A percentile compares a stretch with the other conserved stretches of the same genome.
Evolutionary conservation across 306 rosid species (phyloP).

Genomic region (Medicago arabica): DNA sequence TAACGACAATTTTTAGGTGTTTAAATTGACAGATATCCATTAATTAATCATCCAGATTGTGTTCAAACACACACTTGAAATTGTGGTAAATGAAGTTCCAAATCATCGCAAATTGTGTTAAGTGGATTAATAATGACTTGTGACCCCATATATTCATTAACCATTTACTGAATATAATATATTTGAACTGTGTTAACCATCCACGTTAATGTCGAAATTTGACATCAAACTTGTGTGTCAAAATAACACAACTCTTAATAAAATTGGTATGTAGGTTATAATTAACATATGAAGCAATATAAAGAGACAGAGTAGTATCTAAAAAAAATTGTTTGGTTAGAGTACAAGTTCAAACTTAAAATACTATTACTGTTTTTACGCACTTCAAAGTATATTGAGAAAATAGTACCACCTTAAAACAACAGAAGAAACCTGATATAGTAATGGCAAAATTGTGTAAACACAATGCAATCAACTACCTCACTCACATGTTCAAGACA

Average conservation of each 20-base stretch:
- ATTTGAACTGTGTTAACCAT: neutral
- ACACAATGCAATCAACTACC: slow-evolving; percentile 12
- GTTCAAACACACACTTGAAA: neutral
- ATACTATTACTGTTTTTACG: slow-evolving; percentile 10
- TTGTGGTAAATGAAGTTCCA: neutral
- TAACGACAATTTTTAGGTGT: neutral
- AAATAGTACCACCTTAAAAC: slow-evolving; percentile 19
- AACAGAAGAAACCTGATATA: neutral
- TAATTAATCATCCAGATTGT: neutral
- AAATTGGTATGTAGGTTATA: neutral
- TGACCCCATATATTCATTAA: neutral
- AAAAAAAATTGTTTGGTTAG: neutral
- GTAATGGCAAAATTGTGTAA: slow-evolving; percentile 8
- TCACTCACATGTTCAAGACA: slow-evolving; percentile 8
- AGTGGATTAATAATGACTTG: neutral
- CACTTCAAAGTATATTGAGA: slow-evolving; percentile 2
- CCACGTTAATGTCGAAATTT: neutral
- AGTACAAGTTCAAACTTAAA: neutral
- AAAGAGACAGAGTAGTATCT: neutral
- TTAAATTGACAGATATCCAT: neutral
- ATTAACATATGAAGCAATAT: neutral
- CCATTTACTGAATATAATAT: neutral
- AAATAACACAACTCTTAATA: neutral
- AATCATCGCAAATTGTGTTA: neutral
- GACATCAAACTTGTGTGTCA: neutral